Base-by-base conservation (phyloP, 768 basidiomycete species). In the Russula griseocarnosa region DNA sequence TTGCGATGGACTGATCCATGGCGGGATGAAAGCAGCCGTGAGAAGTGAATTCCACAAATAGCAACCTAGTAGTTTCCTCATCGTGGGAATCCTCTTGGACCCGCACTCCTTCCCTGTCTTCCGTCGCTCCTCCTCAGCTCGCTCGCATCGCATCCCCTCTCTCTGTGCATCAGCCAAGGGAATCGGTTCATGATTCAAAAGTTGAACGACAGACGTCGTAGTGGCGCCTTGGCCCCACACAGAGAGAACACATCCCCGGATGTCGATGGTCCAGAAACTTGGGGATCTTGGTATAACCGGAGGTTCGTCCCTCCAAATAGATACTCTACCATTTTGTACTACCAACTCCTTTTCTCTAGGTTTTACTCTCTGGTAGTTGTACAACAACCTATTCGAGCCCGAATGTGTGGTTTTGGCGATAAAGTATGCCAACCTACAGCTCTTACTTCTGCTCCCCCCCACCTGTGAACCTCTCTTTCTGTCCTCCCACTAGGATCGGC, bases 371-470 rank as follows among this genome's bases (percentile, higher is more conserved):
- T 96, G 47, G 87, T 92, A 68, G 83, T 95, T 70, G 82, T 91
- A 3, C 95, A 97, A 73, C 85, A 95, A 69, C 94, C 95, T 46
- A 75, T 91, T 53, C 85, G 94, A 49, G 95, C 94, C 55, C 84
- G 94, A 67, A 95, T 95, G 87, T 96, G 94, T 73, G 95, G 95
- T 13, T 95, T 96, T 74, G 94, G 94, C 51, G 93, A 97, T 79
- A 96, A 95, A 81, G 94, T 93, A 69, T 64, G 80, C 71, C 22
- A 32, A 40, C 51, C 32, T 54, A 53, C 28, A 65, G 54, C 61
- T 38, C 55, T 49, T 60, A 47, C 51, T 42, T 57, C 52, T 60
- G 42, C 51, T 34, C 49, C 55, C 40, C 28, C 26, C 40, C 44
- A 36, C 42, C 22, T 52, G 11, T 65, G 52, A 62, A 28, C 47